Percentiles rank a stretch among this genome's conserved stretches.
Conservation (phyloP, 306 rosid species). For the Cucumis cinereus region DNA sequence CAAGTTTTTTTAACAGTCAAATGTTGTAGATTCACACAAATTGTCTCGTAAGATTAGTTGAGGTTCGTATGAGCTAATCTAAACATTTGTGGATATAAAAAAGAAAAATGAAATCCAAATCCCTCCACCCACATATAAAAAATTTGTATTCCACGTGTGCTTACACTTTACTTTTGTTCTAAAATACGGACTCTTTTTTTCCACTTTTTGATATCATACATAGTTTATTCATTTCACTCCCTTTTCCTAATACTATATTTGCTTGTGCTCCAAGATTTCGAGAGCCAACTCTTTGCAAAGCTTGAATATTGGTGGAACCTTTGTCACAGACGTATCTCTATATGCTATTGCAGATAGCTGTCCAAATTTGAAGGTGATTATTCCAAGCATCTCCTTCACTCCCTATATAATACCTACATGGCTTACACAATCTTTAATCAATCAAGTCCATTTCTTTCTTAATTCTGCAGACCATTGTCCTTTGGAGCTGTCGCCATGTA, state of each 20-base stretch:
- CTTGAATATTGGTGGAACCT: constrained; percentile 87
- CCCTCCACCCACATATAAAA: no score
- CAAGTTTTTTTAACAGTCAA: no score
- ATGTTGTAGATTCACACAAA: no score
- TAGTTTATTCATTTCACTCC: not conserved
- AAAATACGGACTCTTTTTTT: not conserved
- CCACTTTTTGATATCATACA: not conserved
- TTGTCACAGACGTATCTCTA: constrained; percentile 78
- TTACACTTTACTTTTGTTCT: not conserved
- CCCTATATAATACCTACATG: not conserved
- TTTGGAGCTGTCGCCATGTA: constrained; percentile 92
- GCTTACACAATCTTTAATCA: not conserved
- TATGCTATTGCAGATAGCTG: constrained; percentile 56
- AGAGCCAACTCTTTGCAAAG: constrained; percentile 54
- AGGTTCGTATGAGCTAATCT: no score
- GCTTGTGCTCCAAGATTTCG: constrained; percentile 41
- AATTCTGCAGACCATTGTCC: constrained; percentile 48
- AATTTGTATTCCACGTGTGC: no score
- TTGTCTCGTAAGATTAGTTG: no score
- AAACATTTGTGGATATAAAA: no score
- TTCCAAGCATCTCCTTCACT: not conserved
- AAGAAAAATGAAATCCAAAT: no score
- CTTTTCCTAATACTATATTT: not conserved
- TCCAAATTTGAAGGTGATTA: constrained; percentile 60
- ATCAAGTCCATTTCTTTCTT: not conserved